Evolutionary conservation across 805 yeast genomes (phyloP).

Genomic region (Maudiozyma serrabonitensis): DNA sequence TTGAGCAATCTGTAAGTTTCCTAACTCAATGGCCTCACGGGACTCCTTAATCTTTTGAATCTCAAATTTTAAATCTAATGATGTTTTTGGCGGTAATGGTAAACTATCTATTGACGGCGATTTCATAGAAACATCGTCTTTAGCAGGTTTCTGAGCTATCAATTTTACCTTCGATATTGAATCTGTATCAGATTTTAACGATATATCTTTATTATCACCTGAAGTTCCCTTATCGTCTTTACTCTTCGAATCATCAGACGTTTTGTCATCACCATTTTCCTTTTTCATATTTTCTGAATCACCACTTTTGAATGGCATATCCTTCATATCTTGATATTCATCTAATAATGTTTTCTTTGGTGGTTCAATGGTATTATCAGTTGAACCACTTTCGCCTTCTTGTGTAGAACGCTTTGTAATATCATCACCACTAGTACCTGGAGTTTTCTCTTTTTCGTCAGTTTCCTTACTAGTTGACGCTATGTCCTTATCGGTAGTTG

Average conservation of each 20-base stretch:
- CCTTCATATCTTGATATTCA: conserved; percentile 51
- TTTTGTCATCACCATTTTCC: conserved; percentile 7
- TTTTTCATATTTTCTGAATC: conserved; percentile 5
- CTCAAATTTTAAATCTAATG: conserved; percentile 70
- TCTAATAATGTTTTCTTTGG: conserved; percentile 44
- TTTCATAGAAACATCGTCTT: conserved; percentile 34
- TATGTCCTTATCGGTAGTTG: neutral
- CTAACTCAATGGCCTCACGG: conserved; percentile 60
- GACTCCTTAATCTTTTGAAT: conserved; percentile 75
- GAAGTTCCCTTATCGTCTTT: conserved; percentile 1
- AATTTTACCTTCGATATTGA: conserved; percentile 10
- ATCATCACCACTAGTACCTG: neutral
- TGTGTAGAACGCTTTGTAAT: neutral
- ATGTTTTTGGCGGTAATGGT: conserved; percentile 80
- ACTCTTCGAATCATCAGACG: conserved; percentile 12
- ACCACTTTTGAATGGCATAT: conserved; percentile 27
- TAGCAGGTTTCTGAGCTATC: conserved; percentile 24
- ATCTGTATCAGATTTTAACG: conserved; percentile 2
- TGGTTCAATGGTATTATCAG: neutral
- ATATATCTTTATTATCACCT: conserved; percentile 6
- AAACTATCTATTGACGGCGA: conserved; percentile 66
- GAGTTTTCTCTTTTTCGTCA: neutral
- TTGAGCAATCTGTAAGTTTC: conserved; percentile 62
- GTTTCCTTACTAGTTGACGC: neutral
- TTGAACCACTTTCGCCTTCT: neutral